Conservation (phyloP, 2,329 filamentous ascomycete species). For the Epichloe coenophiala region DNA sequence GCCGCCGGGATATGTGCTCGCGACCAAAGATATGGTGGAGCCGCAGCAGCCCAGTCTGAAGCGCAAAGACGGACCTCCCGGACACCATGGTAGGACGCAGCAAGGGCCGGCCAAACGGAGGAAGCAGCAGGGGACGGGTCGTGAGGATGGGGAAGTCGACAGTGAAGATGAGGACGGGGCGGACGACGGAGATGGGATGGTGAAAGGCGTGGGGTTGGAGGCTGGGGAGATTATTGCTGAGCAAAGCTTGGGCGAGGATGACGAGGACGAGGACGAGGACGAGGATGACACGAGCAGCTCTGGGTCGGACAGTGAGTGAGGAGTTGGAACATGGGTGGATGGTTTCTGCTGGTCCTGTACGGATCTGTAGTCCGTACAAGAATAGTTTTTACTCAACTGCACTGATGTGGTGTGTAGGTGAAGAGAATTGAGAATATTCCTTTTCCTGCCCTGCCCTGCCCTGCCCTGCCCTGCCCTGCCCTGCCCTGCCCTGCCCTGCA, state of each 20-base stretch:
- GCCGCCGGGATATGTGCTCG: conserved; percentile 18
- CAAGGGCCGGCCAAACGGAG: conserved; percentile 7
- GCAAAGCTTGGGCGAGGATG: conserved; percentile 24
- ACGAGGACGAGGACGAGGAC: conserved; percentile 10
- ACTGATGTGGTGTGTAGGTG: too few relatives aligned
- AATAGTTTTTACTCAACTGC: too few relatives aligned
- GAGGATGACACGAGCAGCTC: conserved; percentile 30
- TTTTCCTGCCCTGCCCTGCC: too few relatives aligned
- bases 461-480: too few relatives aligned
- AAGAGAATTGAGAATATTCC: too few relatives aligned
- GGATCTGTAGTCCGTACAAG: too few relatives aligned
- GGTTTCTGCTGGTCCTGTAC: too few relatives aligned
- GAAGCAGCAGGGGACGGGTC: conserved; percentile 4
- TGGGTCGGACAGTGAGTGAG: conserved; percentile 21
- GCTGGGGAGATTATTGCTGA: conserved; percentile 25
- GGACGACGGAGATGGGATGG: conserved; percentile 6
- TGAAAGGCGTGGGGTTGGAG: conserved; percentile 11
- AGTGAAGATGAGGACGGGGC: conserved; percentile 15
- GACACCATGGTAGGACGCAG: background rate
- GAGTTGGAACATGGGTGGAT: background rate
- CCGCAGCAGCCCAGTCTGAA: conserved; percentile 11
- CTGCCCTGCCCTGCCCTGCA: too few relatives aligned
- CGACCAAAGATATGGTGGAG: conserved; percentile 15
- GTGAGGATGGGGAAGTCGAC: conserved; percentile 22
- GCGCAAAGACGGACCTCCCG: conserved; percentile 6